Evolutionary conservation across 2,329 filamentous ascomycete genomes (phyloP).

Genomic region (Fusarium lyarnte): DNA sequence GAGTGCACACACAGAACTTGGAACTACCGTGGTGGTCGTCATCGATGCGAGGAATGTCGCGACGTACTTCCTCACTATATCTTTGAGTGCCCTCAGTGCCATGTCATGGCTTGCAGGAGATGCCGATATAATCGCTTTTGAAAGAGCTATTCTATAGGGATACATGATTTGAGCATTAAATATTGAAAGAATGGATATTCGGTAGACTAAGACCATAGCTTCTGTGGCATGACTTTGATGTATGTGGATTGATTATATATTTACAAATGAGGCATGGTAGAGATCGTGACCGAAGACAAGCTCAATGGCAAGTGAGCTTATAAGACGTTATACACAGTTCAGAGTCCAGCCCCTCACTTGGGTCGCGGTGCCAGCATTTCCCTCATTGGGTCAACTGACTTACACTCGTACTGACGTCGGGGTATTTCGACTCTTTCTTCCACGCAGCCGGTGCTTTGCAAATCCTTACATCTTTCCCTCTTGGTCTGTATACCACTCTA

Average conservation of each 20-base stretch:
- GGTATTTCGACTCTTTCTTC: not conserved
- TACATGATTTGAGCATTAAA: not conserved
- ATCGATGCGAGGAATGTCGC: slow-evolving; percentile 56
- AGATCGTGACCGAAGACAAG: too few relatives aligned
- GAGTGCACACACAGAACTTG: slow-evolving; percentile 53
- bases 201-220: not conserved
- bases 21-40: slow-evolving; percentile 46
- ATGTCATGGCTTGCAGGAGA: slow-evolving; percentile 55
- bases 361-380: rapidly evolving
- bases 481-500: not conserved
- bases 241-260: not conserved
- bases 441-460: not conserved
- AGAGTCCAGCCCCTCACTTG: not conserved
- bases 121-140: slow-evolving; percentile 55
- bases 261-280: too few relatives aligned
- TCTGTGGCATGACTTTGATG: not conserved
- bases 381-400: rapidly evolving
- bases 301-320: too few relatives aligned
- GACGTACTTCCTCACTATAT: slow-evolving; percentile 54
- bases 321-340: not conserved
- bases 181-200: not conserved
- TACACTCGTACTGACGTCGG: not conserved
- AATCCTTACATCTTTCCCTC: not conserved
- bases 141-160: not conserved
- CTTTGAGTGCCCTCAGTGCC: slow-evolving; percentile 58